Evolutionary conservation across 768 basidiomycete genomes (phyloP), one percentile per base, ranked within the genome.

Genomic region (Amanita molliuscula): DNA sequence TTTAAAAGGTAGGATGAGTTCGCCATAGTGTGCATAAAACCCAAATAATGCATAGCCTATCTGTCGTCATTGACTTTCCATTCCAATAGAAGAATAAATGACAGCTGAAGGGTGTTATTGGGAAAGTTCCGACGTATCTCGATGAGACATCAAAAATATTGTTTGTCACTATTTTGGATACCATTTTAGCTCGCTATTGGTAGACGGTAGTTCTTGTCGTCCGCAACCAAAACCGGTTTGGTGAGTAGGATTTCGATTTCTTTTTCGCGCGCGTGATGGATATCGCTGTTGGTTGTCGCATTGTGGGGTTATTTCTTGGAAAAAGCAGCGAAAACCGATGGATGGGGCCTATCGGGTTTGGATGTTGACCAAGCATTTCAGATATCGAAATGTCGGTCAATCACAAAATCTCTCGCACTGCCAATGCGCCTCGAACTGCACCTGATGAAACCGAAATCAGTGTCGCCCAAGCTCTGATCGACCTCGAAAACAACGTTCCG

Each of bases 401-500:
- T 75, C 59, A 61, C 77, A 98, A 99, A 79, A 94, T 99, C 66
- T 74, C 83, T 62, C 89, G 96, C 62, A 89, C 90, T 58, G 96
- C 96, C 65, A 97, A 97, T 65, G 95, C 96, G 51, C 94, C 95
- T 55, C 78, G 71, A 55, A 84, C 87, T 20, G 61, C 89, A 55
- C 92, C 95, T 54, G 88, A 92, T 69, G 93, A 93, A 68, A 88
- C 82, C 35, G 95, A 98, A 73, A 82, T 76, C 57, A 81, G 69
- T 61, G 86, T 99, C 65, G 95, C 90, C 46, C 95, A 98, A 74
- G 93, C 96, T 48, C 75, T 99, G 60, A 69, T 97, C 61, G 96
- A 99, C 79, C 82, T 99, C 64, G 95, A 98, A 73, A 90, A 86
- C 78, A 93, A 91, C 67, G 94, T 97, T 53, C 89, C 94, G 55